Evolutionary conservation across 139 green algal species (phyloP), one percentile per base, ranked within the genome.

Genomic region (Yamagishiella unicocca): DNA sequence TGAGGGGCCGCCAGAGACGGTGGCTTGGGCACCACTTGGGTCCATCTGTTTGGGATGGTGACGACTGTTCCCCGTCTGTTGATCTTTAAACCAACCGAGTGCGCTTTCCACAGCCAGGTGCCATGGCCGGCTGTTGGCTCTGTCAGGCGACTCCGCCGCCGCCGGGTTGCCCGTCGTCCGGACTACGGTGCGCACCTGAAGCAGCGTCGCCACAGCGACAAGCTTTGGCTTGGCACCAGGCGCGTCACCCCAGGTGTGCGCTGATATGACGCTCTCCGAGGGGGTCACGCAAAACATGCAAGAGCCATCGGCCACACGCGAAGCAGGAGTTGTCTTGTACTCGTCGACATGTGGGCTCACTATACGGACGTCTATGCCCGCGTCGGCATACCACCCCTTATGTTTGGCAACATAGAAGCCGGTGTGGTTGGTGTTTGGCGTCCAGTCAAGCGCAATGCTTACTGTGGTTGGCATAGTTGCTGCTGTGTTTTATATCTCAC

Each of bases 371-470:
- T 92, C 88, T 8, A 96, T 73, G 0, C 92, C 91, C 7, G 70
- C 89, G 33, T 89, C 88, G 10, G 55, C 33, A 66, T 93, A 96
- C 90, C 55, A 68, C 14, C 35, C 55, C 40, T 91, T 89, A 4
- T 46, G 45, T 29, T 88, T 89, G 9, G 93, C 93, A 2, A 94
- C 68, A 58, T 92, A 94, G 21, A 95, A 92, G 24, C 91, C 89
- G 33, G 76, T 89, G 72, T 98, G 95, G 71, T 97, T 97, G 25
- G 91, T 93, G 88, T 98, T 98, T 9, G 96, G 95, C 0, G 93
- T 97, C 96, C 96, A 98, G 76, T 98, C 95, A 1, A 98, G 90
- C 0, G 96, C 95, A 1, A 98, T 70, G 19, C 33, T 90, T 14
- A 96, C 42, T 17, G 40, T 4, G 9, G 37, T 78, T 8, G 38